Base-by-base conservation (phyloP, 2,329 filamentous ascomycete genomes). In the Exophiala dermatitidis region DNA sequence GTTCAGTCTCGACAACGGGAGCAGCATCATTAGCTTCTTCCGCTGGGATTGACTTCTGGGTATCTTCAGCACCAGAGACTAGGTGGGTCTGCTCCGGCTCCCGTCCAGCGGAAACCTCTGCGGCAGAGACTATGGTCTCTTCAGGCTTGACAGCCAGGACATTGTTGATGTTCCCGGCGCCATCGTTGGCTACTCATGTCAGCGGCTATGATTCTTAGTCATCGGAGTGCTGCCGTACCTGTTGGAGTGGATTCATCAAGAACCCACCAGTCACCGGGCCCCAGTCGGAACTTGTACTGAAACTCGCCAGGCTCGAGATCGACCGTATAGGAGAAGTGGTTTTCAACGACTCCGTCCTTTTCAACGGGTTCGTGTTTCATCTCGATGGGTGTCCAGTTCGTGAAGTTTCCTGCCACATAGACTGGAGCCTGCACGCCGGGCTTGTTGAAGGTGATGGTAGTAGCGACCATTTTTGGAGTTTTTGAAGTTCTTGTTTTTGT, bases 231-330 rank as follows among this genome's bases (percentile, higher is more conserved):
- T 46, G 44, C 56, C 75, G 60, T 72, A 86, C 84, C 75, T 50
- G 75, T 81, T 9, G 80, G 77, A 50, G 76, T 74, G 42, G 72
- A 73, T 53, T 87, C 81, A 61, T 89, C 80, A 43, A 87, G 68
- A 28, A 82, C 73, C 85, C 85, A 88, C 80, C 82, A 86, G 59
- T 86, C 78, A 45, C 80, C 80, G 19, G 75, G 67, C 6, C 84
- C 85, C 34, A 86, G 72, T 31, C 84, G 78, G 61, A 90, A 85
- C 68, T 88, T 90, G 76, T 89, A 90, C 63, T 86, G 82, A 60
- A 88, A 80, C 53, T 80, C 77, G 26, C 78, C 78, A 26, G 78
- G 72, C 12, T 79, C 72, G 5, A 79, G 73, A 34, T 75, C 66
- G 42, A 88, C 73, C 1, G 74, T 68, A 53, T 80, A 80, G 41